Evolutionary conservation across 2,329 filamentous ascomycete genomes (phyloP).

Genomic region (Xenoacremonium recifei): DNA sequence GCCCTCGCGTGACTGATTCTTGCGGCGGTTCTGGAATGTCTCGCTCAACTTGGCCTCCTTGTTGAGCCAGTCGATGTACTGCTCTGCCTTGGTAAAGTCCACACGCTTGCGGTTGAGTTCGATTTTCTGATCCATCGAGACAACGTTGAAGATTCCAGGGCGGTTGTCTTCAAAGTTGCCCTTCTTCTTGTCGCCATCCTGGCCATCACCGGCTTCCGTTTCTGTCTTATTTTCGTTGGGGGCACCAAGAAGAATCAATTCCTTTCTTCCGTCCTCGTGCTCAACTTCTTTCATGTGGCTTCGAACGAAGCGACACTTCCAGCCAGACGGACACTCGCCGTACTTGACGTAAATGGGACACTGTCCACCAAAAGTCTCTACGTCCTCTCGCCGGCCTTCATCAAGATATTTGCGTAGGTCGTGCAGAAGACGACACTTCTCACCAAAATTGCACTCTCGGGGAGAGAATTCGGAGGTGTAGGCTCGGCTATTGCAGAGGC

Average conservation of each 20-base stretch:
- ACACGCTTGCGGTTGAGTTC: slow-evolving; percentile 71
- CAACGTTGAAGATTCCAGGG: slow-evolving; percentile 73
- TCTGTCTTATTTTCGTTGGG: slow-evolving; percentile 37
- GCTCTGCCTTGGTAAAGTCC: slow-evolving; percentile 69
- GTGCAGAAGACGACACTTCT: slow-evolving; percentile 79
- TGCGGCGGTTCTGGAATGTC: slow-evolving; percentile 39
- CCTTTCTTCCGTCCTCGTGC: slow-evolving; percentile 75
- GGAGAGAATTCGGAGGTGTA: slow-evolving; percentile 80
- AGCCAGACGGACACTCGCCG: slow-evolving; percentile 79
- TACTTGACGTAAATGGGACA: slow-evolving; percentile 80
- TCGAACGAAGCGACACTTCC: slow-evolving; percentile 89
- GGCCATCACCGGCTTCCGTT: slow-evolving; percentile 29
- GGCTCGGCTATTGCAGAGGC: slow-evolving; percentile 73
- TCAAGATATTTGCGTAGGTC: slow-evolving; percentile 82
- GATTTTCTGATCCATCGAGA: slow-evolving; percentile 68
- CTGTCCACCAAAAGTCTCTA: slow-evolving; percentile 70
- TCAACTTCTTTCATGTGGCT: slow-evolving; percentile 84
- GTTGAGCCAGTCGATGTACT: slow-evolving; percentile 76
- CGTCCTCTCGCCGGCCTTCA: slow-evolving; percentile 77
- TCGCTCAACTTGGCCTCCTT: slow-evolving; percentile 49
- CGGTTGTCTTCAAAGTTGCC: slow-evolving; percentile 50
- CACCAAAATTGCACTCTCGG: slow-evolving; percentile 71
- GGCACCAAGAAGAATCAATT: slow-evolving; percentile 59
- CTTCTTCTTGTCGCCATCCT: slow-evolving; percentile 29
- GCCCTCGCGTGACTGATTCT: slow-evolving; percentile 42